Evolutionary conservation across 345 rosid species (phyloP).

Genomic region (Brassica rapa): DNA sequence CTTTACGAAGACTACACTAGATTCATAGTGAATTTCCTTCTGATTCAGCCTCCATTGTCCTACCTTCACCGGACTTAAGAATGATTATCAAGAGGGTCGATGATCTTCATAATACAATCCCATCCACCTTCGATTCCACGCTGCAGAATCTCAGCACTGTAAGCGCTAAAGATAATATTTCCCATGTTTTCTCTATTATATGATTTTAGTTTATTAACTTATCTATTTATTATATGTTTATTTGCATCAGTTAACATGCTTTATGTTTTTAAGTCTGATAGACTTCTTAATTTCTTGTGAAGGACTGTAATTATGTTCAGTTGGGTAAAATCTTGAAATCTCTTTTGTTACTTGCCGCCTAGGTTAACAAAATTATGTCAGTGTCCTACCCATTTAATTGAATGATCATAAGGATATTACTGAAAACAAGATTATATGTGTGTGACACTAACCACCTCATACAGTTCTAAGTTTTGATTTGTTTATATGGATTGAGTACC

Average conservation of each 20-base stretch:
- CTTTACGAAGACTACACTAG: conserved; percentile 28
- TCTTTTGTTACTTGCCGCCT: conserved; percentile 11
- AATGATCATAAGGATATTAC: background rate
- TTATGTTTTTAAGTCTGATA: background rate
- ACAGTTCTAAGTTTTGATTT: conserved; percentile 1
- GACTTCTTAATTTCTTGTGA: background rate
- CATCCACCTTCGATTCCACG: conserved; percentile 23
- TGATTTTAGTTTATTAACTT: background rate
- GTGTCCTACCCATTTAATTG: background rate
- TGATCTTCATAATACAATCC: conserved; percentile 17
- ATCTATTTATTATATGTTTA: background rate
- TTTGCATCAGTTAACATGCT: background rate
- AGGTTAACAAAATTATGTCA: background rate
- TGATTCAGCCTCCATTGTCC: background rate
- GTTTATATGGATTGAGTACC: background rate
- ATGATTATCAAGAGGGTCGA: conserved; percentile 29
- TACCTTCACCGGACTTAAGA: background rate
- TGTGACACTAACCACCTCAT: background rate
- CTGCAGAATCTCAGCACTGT: conserved; percentile 43
- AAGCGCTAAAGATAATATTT: background rate
- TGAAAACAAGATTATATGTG: background rate
- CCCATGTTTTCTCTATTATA: background rate
- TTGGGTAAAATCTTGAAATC: background rate
- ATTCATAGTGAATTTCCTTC: background rate
- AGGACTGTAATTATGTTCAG: background rate